Conservation (phyloP, 768 basidiomycete species). For the Calocybe indica region DNA sequence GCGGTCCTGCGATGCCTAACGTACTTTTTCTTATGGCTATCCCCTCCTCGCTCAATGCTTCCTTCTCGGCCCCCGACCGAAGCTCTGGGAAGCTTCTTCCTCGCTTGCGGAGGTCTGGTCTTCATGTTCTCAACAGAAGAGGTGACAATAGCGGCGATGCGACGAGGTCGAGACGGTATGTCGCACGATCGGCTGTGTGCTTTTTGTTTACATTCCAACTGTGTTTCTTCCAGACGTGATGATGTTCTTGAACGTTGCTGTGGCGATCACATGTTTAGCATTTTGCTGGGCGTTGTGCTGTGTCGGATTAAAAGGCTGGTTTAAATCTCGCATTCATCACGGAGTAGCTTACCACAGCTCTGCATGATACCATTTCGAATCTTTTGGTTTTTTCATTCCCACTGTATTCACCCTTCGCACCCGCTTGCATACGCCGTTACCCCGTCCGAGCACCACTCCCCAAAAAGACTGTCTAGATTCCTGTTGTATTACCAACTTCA, state of each 20-base stretch:
- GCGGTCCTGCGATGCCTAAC: slow-evolving; percentile 79
- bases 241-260: slow-evolving; percentile 84
- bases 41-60: slow-evolving; percentile 75
- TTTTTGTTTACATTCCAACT: slow-evolving; percentile 1
- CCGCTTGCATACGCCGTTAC: slow-evolving; percentile 5
- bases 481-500: neutral
- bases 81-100: slow-evolving; percentile 79
- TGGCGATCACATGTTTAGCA: slow-evolving; percentile 80
- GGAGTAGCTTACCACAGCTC: slow-evolving; percentile 24
- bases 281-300: slow-evolving; percentile 80
- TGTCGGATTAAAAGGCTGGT: slow-evolving; percentile 80
- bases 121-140: slow-evolving; percentile 93
- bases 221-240: slow-evolving; percentile 54
- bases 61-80: slow-evolving; percentile 95
- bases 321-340: slow-evolving; percentile 37
- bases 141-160: slow-evolving; percentile 86
- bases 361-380: slow-evolving; percentile 1
- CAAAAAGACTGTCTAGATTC: slow-evolving; percentile 2
- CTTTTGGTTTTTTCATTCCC: neutral
- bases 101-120: slow-evolving; percentile 81
- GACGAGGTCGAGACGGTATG: slow-evolving; percentile 78
- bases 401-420: neutral
- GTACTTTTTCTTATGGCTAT: slow-evolving; percentile 92
- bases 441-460: slow-evolving; percentile 1
- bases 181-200: slow-evolving; percentile 4